Evolutionary conservation across 2,329 filamentous ascomycete genomes (phyloP).

Genomic region (Pseudomassariella vexata): DNA sequence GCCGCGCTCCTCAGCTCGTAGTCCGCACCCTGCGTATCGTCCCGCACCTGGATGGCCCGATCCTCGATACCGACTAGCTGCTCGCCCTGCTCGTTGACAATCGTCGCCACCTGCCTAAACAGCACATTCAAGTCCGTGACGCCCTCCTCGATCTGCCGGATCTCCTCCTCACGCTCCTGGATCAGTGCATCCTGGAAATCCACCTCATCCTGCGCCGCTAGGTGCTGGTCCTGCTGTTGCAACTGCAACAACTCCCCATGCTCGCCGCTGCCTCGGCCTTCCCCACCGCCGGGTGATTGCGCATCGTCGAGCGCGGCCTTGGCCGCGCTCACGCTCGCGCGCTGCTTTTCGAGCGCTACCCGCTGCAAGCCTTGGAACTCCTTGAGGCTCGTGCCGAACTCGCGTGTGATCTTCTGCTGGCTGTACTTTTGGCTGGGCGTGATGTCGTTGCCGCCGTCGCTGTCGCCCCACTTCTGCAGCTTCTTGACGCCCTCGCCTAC

Average conservation of each 20-base stretch:
- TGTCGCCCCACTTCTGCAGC: constrained; percentile 79
- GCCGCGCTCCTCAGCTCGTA: constrained; percentile 79
- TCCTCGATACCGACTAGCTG: constrained; percentile 80
- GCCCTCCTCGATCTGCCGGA: constrained; percentile 93
- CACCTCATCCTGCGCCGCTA: constrained; percentile 89
- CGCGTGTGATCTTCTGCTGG: constrained; percentile 87
- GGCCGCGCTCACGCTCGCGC: constrained; percentile 76
- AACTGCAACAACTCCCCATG: constrained; percentile 51
- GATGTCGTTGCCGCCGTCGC: constrained; percentile 44
- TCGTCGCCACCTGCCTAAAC: constrained; percentile 96
- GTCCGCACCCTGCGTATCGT: constrained; percentile 80
- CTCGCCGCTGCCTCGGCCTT: constrained; percentile 23
- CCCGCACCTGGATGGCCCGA: constrained; percentile 78
- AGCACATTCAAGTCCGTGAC: constrained; percentile 94
- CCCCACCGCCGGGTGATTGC: constrained; percentile 27
- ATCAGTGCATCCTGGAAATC: constrained; percentile 97
- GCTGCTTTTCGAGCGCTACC: constrained; percentile 85
- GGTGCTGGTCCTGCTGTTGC: constrained; percentile 69
- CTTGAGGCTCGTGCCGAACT: constrained; percentile 81
- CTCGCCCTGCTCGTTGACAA: constrained; percentile 90
- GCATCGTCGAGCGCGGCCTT: constrained; percentile 70
- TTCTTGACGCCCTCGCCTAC: constrained; percentile 92
- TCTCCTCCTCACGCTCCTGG: constrained; percentile 93
- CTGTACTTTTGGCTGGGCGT: constrained; percentile 91
- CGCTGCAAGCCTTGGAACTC: constrained; percentile 94